Conservation (phyloP, 441 rosid species). For the Isatis lusitanica region DNA sequence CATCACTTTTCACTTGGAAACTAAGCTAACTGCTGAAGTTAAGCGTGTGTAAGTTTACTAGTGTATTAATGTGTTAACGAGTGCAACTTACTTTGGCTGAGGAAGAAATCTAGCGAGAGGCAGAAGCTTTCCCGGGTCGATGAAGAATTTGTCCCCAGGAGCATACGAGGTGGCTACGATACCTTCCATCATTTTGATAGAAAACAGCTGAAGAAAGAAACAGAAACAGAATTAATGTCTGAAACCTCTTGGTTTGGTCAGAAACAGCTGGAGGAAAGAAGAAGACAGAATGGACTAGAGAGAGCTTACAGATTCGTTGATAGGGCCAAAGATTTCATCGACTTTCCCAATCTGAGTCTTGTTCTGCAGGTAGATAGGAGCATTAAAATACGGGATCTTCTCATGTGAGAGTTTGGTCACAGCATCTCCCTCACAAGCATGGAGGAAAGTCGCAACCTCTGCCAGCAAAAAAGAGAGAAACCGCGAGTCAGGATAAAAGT, state of each 20-base stretch:
- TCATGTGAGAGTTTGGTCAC: constrained; percentile 82
- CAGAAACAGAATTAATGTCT: background rate
- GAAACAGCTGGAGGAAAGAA: background rate
- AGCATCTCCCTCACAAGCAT: constrained; percentile 93
- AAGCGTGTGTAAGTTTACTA: background rate
- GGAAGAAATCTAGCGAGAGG: constrained; percentile 84
- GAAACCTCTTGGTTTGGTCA: background rate
- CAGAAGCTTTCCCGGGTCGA: constrained; percentile 78
- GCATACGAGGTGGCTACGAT: constrained; percentile 83
- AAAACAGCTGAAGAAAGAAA: constrained; percentile 57
- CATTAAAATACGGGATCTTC: constrained; percentile 87
- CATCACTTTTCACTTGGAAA: background rate
- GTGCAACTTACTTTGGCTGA: constrained; percentile 79
- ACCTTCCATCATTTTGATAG: constrained; percentile 93
- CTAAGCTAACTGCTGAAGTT: background rate
- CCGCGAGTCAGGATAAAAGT: background rate
- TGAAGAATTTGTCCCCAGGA: constrained; percentile 79
- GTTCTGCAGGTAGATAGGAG: constrained; percentile 77
- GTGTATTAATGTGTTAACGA: background rate
- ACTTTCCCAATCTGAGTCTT: constrained; percentile 95
- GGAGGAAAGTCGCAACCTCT: constrained; percentile 83
- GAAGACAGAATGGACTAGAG: background rate
- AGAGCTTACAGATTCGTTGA: constrained; percentile 79
- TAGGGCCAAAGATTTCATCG: constrained; percentile 93
- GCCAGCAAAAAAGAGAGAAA: constrained; percentile 20